phyloP scores from a whole-genome alignment of 2,329 filamentous ascomycete species.

The Claviceps sp. region DNA sequence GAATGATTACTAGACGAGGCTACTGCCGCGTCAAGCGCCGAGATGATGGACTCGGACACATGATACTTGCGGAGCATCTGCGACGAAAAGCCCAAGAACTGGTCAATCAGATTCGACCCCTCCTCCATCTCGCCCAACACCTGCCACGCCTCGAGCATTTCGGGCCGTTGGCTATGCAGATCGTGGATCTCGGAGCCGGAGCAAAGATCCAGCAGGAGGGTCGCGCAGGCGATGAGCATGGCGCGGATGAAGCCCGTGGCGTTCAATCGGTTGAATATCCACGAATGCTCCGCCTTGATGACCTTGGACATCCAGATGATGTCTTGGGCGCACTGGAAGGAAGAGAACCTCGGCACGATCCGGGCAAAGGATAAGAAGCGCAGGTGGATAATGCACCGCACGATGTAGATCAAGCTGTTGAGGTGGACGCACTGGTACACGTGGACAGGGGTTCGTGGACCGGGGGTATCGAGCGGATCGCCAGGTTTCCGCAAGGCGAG shows the following conservation, averaged over 20 bases:
- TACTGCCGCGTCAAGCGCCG: not conserved
- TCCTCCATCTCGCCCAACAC: conserved; percentile 1
- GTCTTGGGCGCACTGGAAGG: not conserved
- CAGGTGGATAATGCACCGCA: conserved; percentile 2
- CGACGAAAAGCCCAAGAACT: conserved; percentile 3
- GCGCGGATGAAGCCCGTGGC: not conserved
- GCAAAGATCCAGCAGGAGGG: conserved; percentile 4
- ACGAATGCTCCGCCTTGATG: not conserved
- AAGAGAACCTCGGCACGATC: not conserved
- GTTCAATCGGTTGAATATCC: conserved; percentile 1
- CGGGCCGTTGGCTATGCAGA: not conserved
- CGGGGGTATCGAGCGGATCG: not conserved
- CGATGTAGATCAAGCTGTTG: conserved; percentile 3
- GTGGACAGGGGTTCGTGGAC: not conserved
- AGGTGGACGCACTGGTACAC: conserved; percentile 3
- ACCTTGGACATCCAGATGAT: conserved; percentile 2
- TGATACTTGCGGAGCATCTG: conserved; percentile 5
- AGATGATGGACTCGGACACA: not conserved
- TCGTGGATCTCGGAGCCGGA: not conserved
- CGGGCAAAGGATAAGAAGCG: conserved; percentile 1
- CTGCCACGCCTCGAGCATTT: conserved; percentile 3
- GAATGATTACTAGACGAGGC: not conserved
- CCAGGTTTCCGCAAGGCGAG: not conserved
- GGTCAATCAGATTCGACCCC: conserved; percentile 2
- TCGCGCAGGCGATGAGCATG: conserved; percentile 1